A percentile compares a stretch with the other conserved stretches of the same genome.
Evolutionary conservation across 805 yeast genomes (phyloP).

Genomic region (Scheffersomyces coipomensis): DNA sequence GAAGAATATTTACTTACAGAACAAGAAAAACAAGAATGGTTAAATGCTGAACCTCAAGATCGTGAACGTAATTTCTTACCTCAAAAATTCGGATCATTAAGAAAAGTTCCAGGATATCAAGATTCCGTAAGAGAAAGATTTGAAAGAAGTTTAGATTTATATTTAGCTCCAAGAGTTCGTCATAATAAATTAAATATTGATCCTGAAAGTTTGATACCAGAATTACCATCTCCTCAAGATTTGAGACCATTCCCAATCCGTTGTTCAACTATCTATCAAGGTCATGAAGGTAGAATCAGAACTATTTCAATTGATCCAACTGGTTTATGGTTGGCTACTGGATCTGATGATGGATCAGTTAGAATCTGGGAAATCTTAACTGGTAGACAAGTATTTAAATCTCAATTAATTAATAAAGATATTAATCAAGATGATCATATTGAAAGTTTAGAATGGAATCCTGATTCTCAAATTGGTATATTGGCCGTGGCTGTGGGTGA

Average conservation of each 20-base stretch:
- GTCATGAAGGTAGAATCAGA: slow-evolving; percentile 83
- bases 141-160: slow-evolving; percentile 90
- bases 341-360: slow-evolving; percentile 94
- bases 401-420: slow-evolving; percentile 49
- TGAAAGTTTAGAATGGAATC: slow-evolving; percentile 88
- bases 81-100: slow-evolving; percentile 73
- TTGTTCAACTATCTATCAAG: slow-evolving; percentile 78
- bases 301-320: slow-evolving; percentile 80
- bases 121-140: slow-evolving; percentile 86
- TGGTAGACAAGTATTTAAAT: slow-evolving; percentile 86
- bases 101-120: slow-evolving; percentile 92
- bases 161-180: slow-evolving; percentile 94
- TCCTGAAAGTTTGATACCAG: slow-evolving; percentile 94
- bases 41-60: slow-evolving; percentile 67
- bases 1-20: slow-evolving; percentile 83
- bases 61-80: slow-evolving; percentile 80
- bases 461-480: slow-evolving; percentile 69
- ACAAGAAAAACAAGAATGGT: slow-evolving; percentile 75
- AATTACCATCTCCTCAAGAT: slow-evolving; percentile 94
- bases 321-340: slow-evolving; percentile 96
- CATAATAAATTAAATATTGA: slow-evolving; percentile 88
- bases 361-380: slow-evolving; percentile 96
- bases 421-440: slow-evolving; percentile 71
- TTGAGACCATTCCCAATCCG: slow-evolving; percentile 94
- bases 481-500: slow-evolving; percentile 86